Conservation (phyloP, 441 rosid species). For the Gossypium davidsonii region DNA sequence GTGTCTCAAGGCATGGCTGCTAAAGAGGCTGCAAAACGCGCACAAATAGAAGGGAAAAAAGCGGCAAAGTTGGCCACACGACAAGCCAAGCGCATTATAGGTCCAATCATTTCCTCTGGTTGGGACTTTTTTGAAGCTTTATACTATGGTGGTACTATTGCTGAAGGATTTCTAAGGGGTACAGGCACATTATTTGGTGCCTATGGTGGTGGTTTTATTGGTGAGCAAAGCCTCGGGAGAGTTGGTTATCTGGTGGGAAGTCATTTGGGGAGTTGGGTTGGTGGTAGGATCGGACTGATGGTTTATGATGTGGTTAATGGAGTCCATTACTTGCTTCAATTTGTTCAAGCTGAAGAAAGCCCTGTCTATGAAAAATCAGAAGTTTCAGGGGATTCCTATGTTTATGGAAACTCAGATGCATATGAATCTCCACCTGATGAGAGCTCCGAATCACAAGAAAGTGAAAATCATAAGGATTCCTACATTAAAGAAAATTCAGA, state of each 20-base stretch:
- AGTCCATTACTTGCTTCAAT: conserved; percentile 32
- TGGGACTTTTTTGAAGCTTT: conserved; percentile 95
- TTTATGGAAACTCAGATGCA: conserved; percentile 1
- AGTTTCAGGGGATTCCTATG: conserved; percentile 6
- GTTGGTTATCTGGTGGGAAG: conserved; percentile 87
- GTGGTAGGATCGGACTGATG: conserved; percentile 86
- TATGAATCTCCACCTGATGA: conserved; percentile 10
- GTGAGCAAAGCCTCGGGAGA: conserved; percentile 75
- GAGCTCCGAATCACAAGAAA: conserved; percentile 14
- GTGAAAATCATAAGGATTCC: not conserved
- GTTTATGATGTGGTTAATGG: conserved; percentile 73
- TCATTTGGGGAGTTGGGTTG: conserved; percentile 89
- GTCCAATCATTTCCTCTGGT: conserved; percentile 80
- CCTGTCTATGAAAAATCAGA: conserved; percentile 1
- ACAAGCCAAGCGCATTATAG: conserved; percentile 70
- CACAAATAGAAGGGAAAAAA: conserved; percentile 66
- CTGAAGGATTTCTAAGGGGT: conserved; percentile 83
- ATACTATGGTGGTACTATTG: conserved; percentile 75
- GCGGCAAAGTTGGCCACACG: conserved; percentile 72
- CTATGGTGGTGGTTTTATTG: conserved; percentile 59
- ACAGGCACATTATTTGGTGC: conserved; percentile 75
- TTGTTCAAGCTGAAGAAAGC: not conserved
- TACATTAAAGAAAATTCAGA: conserved; percentile 4
- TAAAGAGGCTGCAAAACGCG: conserved; percentile 60
- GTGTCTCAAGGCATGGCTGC: conserved; percentile 50